Evolutionary conservation across 148 eudicot genomes (phyloP), one percentile per base, ranked within the genome.

Genomic region (Rhododendron molle): DNA sequence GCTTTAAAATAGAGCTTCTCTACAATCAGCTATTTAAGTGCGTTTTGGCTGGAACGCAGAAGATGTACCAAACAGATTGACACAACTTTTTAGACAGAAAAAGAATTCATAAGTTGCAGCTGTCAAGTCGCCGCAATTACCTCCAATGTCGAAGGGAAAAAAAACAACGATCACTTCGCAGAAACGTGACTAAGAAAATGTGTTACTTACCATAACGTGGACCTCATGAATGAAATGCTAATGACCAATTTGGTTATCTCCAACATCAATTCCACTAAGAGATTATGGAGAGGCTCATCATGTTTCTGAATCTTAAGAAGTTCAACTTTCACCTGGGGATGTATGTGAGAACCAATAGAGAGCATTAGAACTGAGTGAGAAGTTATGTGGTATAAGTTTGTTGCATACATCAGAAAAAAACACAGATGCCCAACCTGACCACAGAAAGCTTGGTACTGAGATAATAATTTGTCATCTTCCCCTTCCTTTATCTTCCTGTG

Each of bases 231-330:
- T 13, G 93, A 80, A 83, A 94, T 85, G 13, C 92, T 91, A 92
- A 94, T 88, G 38, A 95, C 98, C 84, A 95, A 89, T 76, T 91
- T 95, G 62, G 90, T 90, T 79, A 95, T 92, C 80, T 85, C 78
- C 16, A 84, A 85, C 69, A 95, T 93, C 81, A 91, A 83, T 76
- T 94, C 93, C 34, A 94, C 74, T 6, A 93, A 72, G 32, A 87
- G 76, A 36, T 88, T 91, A 38, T 94, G 94, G 56, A 92, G 81
- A 71, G 96, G 90, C 81, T 92, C 89, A 65, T 92, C 97, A 78
- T 62, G 76, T 73, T 83, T 93, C 38, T 90, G 90, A 65, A 94
- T 90, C 40, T 88, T 91, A 1, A 88, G 56, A 71, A 89, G 84
- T 89, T 94, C 96, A 85, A 86, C 84, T 84, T 90, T 93, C 60